These are phyloP conservation scores for Carallia pectinifolia DNA, from an alignment of 345 rosid genomes.

Conservation along the genomic window DNA sequence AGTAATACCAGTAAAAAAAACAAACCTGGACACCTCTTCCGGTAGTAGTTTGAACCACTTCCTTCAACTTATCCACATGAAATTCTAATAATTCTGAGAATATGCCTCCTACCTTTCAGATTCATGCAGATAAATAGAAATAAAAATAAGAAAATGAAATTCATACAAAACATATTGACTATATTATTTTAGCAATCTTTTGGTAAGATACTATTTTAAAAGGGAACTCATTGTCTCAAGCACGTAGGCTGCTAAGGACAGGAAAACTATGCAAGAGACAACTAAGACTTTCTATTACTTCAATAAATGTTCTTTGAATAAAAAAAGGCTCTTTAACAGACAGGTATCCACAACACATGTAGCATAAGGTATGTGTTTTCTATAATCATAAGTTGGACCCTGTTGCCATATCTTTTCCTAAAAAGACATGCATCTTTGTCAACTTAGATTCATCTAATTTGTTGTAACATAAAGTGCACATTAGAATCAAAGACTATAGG, in stretches of 20 bases:
- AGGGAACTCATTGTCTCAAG: too few species aligned
- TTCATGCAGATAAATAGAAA: neutral
- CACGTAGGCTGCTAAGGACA: neutral
- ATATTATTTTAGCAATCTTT: neutral
- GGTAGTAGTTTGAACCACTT: conserved; percentile 31
- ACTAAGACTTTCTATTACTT: neutral
- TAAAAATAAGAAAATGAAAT: neutral
- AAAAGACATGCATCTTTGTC: neutral
- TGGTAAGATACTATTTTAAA: too few species aligned
- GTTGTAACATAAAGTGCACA: neutral
- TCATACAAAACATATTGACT: neutral
- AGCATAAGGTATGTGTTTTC: neutral
- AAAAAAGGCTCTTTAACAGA: neutral
- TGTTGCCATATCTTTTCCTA: neutral
- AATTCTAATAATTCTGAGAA: conserved; percentile 47
- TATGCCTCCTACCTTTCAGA: conserved; percentile 61
- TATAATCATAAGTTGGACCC: neutral
- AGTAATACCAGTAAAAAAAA: conserved; percentile 11
- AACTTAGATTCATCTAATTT: neutral
- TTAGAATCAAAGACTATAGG: neutral
- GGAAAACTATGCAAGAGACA: neutral
- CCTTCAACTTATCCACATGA: conserved; percentile 48
- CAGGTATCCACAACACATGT: neutral
- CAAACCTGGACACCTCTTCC: conserved; percentile 49
- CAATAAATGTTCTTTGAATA: neutral